These are phyloP conservation scores for Platanthera guangdongensis DNA, from an alignment of 106 monocot species.

Conservation along the genomic window DNA sequence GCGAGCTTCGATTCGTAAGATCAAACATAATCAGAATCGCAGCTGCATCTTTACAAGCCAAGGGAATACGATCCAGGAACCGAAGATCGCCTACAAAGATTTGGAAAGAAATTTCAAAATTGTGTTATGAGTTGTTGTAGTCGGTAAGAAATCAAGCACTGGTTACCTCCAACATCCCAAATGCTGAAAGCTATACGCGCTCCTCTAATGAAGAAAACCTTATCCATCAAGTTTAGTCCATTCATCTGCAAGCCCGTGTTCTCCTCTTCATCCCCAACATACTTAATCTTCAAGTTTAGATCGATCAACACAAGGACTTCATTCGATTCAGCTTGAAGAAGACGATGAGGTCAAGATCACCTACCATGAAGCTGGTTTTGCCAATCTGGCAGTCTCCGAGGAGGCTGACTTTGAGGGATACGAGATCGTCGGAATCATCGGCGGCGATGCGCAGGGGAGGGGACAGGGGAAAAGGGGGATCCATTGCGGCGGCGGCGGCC, in stretches of 20 bases:
- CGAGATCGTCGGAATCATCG: slow-evolving; percentile 34
- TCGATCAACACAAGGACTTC: background rate
- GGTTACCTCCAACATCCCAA: slow-evolving; percentile 85
- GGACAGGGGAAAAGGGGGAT: background rate
- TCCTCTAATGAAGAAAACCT: slow-evolving; percentile 45
- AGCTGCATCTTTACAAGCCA: slow-evolving; percentile 87
- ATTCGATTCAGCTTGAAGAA: background rate
- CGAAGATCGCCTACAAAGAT: slow-evolving; percentile 47
- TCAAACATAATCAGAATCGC: slow-evolving; percentile 97
- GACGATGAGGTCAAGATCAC: background rate
- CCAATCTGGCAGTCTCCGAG: slow-evolving; percentile 74
- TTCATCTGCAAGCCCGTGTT: slow-evolving; percentile 49
- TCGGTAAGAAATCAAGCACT: background rate
- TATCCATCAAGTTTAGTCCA: slow-evolving; percentile 77
- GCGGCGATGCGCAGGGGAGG: background rate
- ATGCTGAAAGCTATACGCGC: slow-evolving; percentile 60
- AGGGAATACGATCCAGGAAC: slow-evolving; percentile 57
- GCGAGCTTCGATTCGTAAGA: slow-evolving; percentile 70
- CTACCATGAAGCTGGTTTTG: slow-evolving; percentile 92
- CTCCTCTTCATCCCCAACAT: slow-evolving; percentile 53
- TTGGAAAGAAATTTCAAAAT: background rate
- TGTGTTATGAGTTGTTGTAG: background rate
- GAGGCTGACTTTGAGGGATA: slow-evolving; percentile 67
- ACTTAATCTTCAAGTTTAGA: slow-evolving; percentile 38
- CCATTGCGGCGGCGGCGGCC: background rate